Evolutionary conservation across 768 basidiomycete genomes (phyloP).

Genomic region (Termitomyces sp.): DNA sequence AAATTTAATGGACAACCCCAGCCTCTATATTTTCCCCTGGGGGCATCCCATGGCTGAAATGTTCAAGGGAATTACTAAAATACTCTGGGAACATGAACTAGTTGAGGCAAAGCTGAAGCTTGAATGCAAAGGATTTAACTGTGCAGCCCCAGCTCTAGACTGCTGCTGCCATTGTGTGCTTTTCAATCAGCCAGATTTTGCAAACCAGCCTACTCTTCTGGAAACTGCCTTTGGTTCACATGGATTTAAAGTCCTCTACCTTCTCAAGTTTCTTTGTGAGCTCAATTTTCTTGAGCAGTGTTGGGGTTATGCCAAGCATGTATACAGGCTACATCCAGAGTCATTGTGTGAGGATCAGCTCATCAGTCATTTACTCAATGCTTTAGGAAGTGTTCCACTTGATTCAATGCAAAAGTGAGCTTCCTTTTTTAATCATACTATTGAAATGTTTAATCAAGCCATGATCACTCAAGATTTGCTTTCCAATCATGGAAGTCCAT

Average conservation of each 20-base stretch:
- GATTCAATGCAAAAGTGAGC: no score
- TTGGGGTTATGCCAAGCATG: no score
- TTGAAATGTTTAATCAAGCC: not conserved
- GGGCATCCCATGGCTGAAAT: constrained; percentile 18
- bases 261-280: no score
- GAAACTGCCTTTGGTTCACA: constrained; percentile 20
- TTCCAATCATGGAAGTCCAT: constrained; percentile 16
- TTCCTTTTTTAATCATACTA: no score
- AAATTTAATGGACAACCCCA: constrained; percentile 18
- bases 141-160: not conserved
- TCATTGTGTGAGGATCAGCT: no score
- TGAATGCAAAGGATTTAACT: no score
- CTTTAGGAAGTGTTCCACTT: no score
- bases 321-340: no score
- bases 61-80: constrained; percentile 39
- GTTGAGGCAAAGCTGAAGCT: constrained; percentile 1
- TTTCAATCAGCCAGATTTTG: constrained; percentile 39
- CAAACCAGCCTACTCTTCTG: constrained; percentile 26
- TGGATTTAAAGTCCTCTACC: constrained; percentile 2
- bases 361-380: no score
- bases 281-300: no score
- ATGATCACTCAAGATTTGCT: constrained; percentile 9
- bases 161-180: constrained; percentile 35
- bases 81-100: constrained; percentile 27
- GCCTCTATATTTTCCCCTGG: not conserved